Evolutionary conservation across 164 flowering plant genomes (phyloP), one percentile per base, ranked within the genome.

Genomic region (Umbilicus rupestris): DNA sequence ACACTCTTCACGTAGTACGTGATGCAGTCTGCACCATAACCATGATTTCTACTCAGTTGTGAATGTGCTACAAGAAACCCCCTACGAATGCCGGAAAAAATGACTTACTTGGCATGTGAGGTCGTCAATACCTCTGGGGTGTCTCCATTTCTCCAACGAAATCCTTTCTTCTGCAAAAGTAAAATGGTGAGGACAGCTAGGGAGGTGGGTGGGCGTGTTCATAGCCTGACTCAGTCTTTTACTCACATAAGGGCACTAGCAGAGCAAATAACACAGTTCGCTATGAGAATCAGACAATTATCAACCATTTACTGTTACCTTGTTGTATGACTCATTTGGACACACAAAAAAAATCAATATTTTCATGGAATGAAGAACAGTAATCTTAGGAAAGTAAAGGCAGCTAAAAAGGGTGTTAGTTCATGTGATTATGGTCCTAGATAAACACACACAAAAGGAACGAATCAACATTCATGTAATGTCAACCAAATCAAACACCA

Each of bases 31-130:
- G 87, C 75, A 78, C 39, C 46, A 72, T 44, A 17, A 29, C 11
- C 73, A 71, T 65, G 37, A 28, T 9, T 57, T 67, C 47, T 33
- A 7, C 20, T 63, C 14, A 33, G 45, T 0, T 6, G 3, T 35
- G 15, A 2, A 62, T 37, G 15, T 28, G 24, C 28, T 15, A 47
- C 3, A 42, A 26, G 20, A 55, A 64, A 10, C 57, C 10, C 37
- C 41, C 52, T 22, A 8, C 0, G 49, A 41, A 1, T n/a, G 49
- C 55, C 42, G 37, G 49, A 57, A 64, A 20, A 44, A 29, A 31
- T 39, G 31, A 17, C 90, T 78, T 73, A 95, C 99, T 79, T 88
- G 79, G 88, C 76, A 82, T 88, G 87, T 42, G 96, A 80, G 70
- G 86, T 45, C 30, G 82, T 76, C 52, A 68, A 62, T 37, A 68